These are phyloP conservation scores for Hypoxylon sp. DNA, from an alignment of 2,329 filamentous ascomycete species.

Conservation along the genomic window DNA sequence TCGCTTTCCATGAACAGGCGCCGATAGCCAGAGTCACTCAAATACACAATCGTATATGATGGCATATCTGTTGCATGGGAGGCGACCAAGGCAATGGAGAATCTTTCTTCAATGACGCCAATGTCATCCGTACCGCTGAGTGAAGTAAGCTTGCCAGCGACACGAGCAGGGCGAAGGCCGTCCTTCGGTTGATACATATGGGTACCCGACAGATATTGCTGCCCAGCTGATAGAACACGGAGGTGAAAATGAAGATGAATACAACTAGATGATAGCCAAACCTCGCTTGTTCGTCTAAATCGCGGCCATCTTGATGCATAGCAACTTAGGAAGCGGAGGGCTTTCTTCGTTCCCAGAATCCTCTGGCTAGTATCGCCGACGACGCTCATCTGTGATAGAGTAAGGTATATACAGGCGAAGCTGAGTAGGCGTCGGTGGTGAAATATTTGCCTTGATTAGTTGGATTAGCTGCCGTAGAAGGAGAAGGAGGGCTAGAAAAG, in stretches of 20 bases:
- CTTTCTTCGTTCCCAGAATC: constrained; percentile 33
- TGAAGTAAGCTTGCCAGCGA: constrained; percentile 30
- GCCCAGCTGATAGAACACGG: constrained; percentile 34
- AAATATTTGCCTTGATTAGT: constrained; percentile 34
- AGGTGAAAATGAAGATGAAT: constrained; percentile 40
- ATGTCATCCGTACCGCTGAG: constrained; percentile 29
- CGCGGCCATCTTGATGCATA: constrained; percentile 36
- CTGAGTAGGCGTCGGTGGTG: constrained; percentile 33
- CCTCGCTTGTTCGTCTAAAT: constrained; percentile 35
- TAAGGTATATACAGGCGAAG: constrained; percentile 38
- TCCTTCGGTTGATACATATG: constrained; percentile 10
- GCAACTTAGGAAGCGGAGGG: constrained; percentile 30
- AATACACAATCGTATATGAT: constrained; percentile 35
- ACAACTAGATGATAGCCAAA: constrained; percentile 37
- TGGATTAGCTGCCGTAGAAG: neutral
- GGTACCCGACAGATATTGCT: constrained; percentile 16
- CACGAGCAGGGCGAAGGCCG: constrained; percentile 36
- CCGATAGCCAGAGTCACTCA: constrained; percentile 36
- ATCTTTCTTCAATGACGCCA: constrained; percentile 37
- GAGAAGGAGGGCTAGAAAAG: neutral
- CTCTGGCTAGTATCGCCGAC: constrained; percentile 27
- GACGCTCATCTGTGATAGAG: constrained; percentile 33
- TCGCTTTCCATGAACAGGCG: constrained; percentile 40
- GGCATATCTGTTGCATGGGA: constrained; percentile 33
- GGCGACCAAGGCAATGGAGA: constrained; percentile 33